Evolutionary conservation across 192 early-diverging fungal genomes (phyloP), one percentile per base, ranked within the genome.

Genomic region (Mortierella hygrophila): DNA sequence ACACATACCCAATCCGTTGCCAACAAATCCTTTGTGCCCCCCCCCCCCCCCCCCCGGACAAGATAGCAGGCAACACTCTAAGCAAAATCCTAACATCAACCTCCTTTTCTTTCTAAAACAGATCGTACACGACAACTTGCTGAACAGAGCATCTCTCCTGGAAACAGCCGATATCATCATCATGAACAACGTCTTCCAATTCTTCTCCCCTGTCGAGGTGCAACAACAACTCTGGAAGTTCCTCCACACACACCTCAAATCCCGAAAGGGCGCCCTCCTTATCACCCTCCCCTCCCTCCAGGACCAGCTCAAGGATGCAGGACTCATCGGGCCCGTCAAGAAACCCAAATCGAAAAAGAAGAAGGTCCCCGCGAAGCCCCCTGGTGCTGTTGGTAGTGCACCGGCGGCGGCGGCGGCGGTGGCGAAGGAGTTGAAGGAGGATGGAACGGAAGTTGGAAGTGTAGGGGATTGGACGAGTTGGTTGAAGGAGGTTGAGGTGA

Each of bases 161-260:
- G 76, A 89, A 20, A 55, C 82, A 16, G 88, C 93, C 18, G 92
- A 92, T 68, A 82, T 93, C 20, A 78, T 93, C 15, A 84, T 93
- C 41, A 91, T 93, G 91, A 91, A 93, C 83, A 93, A 93, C 52
- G 92, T 92, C 1, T 93, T 93, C 79, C 91, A 93, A 68, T 93
- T 91, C 83, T 93, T 93, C 68, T 88, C 79, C 44, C 85, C 89
- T 0, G 44, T 88, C 26, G 68, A 81, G 6, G 74, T 81, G 8
- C 91, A 93, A 70, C 89, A 88, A 68, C 76, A 87, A 32, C 85
- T 93, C 26, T 93, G 92, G 92, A 79, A 88, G 37, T 92, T 84
- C 77, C 68, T 93, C 35, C 86, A 89, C 18, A 78, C 71, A n/a
- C 82, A 92, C 21, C 85, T 91, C 2, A 76, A 52, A 37, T 76